These are phyloP conservation scores for Lipomyces mesembrius DNA, from an alignment of 805 yeast species.

Conservation along the genomic window DNA sequence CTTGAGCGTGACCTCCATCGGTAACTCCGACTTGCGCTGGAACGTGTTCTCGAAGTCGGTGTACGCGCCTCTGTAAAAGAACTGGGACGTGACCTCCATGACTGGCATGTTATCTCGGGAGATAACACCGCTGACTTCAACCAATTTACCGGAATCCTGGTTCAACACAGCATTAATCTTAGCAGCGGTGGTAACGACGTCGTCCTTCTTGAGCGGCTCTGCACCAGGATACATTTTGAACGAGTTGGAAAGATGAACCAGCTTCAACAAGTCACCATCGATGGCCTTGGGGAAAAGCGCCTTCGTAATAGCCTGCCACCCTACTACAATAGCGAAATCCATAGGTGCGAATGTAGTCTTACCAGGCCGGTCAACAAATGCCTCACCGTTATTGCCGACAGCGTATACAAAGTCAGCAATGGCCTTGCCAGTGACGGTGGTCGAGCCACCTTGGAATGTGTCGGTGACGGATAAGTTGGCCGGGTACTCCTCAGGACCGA, in stretches of 20 bases:
- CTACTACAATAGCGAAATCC: slow-evolving; percentile 98
- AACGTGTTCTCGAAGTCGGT: slow-evolving; percentile 88
- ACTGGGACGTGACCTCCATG: slow-evolving; percentile 91
- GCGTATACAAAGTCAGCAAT: slow-evolving; percentile 95
- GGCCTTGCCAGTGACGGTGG: slow-evolving; percentile 71
- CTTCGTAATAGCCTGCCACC: slow-evolving; percentile 97
- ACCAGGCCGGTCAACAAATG: slow-evolving; percentile 86
- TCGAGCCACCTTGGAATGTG: slow-evolving; percentile 69
- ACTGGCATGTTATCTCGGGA: slow-evolving; percentile 77
- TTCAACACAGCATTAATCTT: slow-evolving; percentile 85
- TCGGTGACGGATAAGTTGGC: slow-evolving; percentile 68
- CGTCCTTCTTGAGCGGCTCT: slow-evolving; percentile 84
- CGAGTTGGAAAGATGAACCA: slow-evolving; percentile 94
- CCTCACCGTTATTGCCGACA: slow-evolving; percentile 95
- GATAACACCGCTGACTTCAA: slow-evolving; percentile 90
- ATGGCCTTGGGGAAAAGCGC: slow-evolving; percentile 96
- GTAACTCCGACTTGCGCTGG: slow-evolving; percentile 84
- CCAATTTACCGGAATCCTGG: slow-evolving; percentile 92
- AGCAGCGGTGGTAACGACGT: slow-evolving; percentile 80
- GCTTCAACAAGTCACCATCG: slow-evolving; percentile 92
- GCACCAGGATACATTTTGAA: slow-evolving; percentile 94
- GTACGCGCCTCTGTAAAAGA: slow-evolving; percentile 95
- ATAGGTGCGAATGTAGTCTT: slow-evolving; percentile 90
- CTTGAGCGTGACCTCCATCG: slow-evolving; percentile 74
- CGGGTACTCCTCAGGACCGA: slow-evolving; percentile 59